phyloP scores from a whole-genome alignment of 768 basidiomycete species.

The Mycena venus region DNA sequence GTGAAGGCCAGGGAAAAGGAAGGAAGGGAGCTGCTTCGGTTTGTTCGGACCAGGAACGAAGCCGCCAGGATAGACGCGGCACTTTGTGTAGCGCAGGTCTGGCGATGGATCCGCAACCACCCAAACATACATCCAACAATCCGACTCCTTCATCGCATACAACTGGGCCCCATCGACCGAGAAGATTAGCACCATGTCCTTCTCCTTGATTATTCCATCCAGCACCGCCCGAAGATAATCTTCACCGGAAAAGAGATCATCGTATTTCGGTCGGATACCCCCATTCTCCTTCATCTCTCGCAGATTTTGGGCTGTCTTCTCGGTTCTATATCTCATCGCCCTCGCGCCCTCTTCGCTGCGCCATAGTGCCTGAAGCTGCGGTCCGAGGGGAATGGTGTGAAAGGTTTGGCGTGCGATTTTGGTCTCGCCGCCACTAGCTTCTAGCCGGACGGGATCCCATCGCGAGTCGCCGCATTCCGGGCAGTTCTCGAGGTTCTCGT shows the following conservation, averaged over 20 bases:
- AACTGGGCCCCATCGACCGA: conserved; percentile 46
- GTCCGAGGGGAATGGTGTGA: background rate
- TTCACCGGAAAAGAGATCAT: background rate
- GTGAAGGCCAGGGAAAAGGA: background rate
- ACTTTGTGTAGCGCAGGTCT: conserved; percentile 35
- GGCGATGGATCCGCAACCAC: conserved; percentile 36
- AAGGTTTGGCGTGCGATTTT: background rate
- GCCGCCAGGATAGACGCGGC: background rate
- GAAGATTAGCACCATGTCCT: conserved; percentile 30
- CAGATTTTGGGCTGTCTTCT: background rate
- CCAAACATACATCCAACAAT: conserved; percentile 50
- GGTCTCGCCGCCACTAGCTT: background rate
- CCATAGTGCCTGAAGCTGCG: background rate
- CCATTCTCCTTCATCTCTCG: background rate
- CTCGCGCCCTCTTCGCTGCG: background rate
- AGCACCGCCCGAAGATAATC: background rate
- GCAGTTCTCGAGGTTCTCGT: background rate
- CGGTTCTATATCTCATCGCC: background rate
- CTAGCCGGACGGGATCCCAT: background rate
- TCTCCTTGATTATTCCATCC: background rate
- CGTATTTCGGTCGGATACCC: background rate
- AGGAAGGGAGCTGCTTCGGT: background rate
- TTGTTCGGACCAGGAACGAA: background rate
- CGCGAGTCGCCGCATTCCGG: background rate
- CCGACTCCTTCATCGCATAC: conserved; percentile 37